phyloP scores from a whole-genome alignment of 2,329 filamentous ascomycete genomes.

The Chalaropsis thielavioides region DNA sequence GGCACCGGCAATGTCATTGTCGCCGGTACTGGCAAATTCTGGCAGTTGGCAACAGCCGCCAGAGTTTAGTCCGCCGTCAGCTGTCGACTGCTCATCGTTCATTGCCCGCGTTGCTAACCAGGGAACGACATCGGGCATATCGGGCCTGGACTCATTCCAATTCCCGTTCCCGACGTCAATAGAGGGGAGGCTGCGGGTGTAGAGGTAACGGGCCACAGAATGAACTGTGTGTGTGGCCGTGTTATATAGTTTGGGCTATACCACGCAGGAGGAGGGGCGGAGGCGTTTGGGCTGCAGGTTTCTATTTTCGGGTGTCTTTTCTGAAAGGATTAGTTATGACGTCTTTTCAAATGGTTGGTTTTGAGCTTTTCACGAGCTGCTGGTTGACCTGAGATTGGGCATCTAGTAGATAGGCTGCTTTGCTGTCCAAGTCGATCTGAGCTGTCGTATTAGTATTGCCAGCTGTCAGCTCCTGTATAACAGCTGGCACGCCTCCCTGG shows the following conservation, averaged over 20 bases:
- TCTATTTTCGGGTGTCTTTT: not conserved
- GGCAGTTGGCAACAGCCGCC: not conserved
- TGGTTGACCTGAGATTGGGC: not conserved
- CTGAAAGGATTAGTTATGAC: not conserved
- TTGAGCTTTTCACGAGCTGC: not conserved
- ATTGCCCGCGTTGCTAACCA: constrained; percentile 3
- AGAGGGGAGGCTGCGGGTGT: not conserved
- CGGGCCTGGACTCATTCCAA: not conserved
- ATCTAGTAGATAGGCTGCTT: not conserved
- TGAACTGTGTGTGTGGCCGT: not conserved
- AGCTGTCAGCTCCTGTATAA: not conserved
- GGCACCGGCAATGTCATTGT: too few relatives aligned
- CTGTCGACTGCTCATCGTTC: constrained; percentile 1
- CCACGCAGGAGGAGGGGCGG: not conserved
- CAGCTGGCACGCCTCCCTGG: not conserved
- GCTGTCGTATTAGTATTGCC: not conserved
- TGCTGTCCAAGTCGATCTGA: not conserved
- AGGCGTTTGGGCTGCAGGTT: not conserved
- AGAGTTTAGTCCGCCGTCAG: not conserved
- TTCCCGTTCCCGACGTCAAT: not conserved
- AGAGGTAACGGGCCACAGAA: not conserved
- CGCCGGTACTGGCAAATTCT: too few relatives aligned
- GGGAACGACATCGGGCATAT: not conserved
- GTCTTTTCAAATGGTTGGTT: not conserved
- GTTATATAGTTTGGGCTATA: not conserved